Percentiles rank a stretch among this genome's conserved stretches.
phyloP scores from a whole-genome alignment of 1,284 basidiomycete species.

The Leccinum solheimii region DNA sequence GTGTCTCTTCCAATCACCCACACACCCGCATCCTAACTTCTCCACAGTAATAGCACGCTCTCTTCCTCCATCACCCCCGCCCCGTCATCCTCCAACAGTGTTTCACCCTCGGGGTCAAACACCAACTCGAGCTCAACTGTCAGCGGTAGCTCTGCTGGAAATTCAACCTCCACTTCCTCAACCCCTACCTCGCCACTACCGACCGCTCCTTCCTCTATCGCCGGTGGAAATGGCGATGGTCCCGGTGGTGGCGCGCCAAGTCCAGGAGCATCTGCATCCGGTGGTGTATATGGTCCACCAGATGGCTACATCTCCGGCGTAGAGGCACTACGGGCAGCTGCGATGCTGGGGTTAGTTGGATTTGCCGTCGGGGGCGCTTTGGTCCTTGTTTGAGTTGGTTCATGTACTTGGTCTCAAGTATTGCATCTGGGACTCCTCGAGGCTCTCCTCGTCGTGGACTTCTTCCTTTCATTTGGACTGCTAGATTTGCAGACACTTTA shows the following conservation, averaged over 20 bases:
- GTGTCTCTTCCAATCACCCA: constrained; percentile 29
- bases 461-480: constrained; percentile 20
- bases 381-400: constrained; percentile 41
- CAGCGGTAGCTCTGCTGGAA: constrained; percentile 20
- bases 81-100: constrained; percentile 27
- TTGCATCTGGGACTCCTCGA: constrained; percentile 14
- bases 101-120: constrained; percentile 22
- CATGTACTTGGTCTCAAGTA: constrained; percentile 6
- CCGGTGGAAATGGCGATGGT: constrained; percentile 49
- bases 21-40: constrained; percentile 38
- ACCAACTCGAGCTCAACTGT: constrained; percentile 27
- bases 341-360: constrained; percentile 38
- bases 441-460: constrained; percentile 15
- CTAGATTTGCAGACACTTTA: constrained; percentile 21
- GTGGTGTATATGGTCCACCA: constrained; percentile 55
- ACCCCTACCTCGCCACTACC: constrained; percentile 43
- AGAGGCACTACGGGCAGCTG: constrained; percentile 38
- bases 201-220: constrained; percentile 54
- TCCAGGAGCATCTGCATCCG: constrained; percentile 42
- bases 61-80: constrained; percentile 48
- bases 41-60: constrained; percentile 39
- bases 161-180: constrained; percentile 34
- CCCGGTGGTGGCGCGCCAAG: constrained; percentile 50
- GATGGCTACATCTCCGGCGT: constrained; percentile 66
- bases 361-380: constrained; percentile 49